Evolutionary conservation across 495 filamentous ascomycete species (phyloP).

Genomic region (Talaromyces proteolyticus): DNA sequence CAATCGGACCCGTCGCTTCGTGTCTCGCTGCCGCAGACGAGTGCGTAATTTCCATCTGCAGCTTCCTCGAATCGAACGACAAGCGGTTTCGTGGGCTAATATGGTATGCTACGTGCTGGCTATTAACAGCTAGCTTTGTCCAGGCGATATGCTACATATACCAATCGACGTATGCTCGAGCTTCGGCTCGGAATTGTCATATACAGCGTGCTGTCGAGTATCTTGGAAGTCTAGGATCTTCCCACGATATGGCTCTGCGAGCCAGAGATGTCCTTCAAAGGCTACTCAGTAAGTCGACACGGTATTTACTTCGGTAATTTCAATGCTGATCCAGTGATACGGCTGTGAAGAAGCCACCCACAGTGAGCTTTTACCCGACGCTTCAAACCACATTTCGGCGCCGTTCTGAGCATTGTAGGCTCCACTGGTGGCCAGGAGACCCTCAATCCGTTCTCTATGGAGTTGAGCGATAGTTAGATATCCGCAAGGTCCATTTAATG

Average conservation of each 20-base stretch:
- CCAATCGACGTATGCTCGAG: constrained; percentile 8
- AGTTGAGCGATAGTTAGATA: constrained; percentile 8
- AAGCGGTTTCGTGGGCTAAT: constrained; percentile 11
- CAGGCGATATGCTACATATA: constrained; percentile 18
- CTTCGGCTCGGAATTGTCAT: constrained; percentile 9
- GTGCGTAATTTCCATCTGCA: constrained; percentile 14
- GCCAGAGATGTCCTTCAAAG: constrained; percentile 13
- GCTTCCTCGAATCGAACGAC: constrained; percentile 12
- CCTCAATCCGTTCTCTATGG: constrained; percentile 10
- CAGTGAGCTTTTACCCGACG: not conserved
- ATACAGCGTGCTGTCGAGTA: constrained; percentile 14
- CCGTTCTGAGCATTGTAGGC: constrained; percentile 1
- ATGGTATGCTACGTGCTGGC: constrained; percentile 19
- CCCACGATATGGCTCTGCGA: constrained; percentile 17
- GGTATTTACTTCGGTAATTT: not conserved
- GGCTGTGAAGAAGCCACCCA: not conserved
- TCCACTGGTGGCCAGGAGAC: constrained; percentile 1
- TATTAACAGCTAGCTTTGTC: constrained; percentile 18
- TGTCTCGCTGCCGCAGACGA: constrained; percentile 14
- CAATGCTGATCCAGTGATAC: not conserved
- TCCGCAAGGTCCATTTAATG: constrained; percentile 11
- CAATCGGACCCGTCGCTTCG: constrained; percentile 9
- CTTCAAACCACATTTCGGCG: constrained; percentile 2
- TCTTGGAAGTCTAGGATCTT: constrained; percentile 13
- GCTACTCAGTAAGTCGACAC: constrained; percentile 10